Evolutionary conservation across 352 stramenopile species (phyloP).

Genomic region (Pythium chondricola): DNA sequence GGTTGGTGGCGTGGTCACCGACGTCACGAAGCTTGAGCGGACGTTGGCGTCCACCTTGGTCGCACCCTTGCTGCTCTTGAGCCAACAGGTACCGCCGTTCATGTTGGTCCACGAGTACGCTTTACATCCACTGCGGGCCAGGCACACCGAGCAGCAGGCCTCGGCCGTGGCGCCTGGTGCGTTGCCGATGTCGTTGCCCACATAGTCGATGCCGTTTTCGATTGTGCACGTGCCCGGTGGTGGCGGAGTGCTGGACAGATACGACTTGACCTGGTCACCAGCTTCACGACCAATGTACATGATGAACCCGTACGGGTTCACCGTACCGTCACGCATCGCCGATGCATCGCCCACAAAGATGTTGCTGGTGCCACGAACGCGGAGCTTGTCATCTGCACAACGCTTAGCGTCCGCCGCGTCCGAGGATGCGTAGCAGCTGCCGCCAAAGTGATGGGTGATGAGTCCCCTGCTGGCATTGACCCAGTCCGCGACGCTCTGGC

Average conservation of each 20-base stretch:
- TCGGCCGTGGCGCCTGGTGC: neutral
- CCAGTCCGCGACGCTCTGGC: constrained; percentile 29
- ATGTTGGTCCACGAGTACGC: constrained; percentile 17
- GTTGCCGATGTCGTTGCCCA: constrained; percentile 18
- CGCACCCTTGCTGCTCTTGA: constrained; percentile 12
- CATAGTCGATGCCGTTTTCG: constrained; percentile 16
- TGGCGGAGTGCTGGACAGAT: constrained; percentile 16
- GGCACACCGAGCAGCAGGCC: constrained; percentile 13
- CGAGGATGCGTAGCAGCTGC: constrained; percentile 60
- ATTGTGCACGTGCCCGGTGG: constrained; percentile 4
- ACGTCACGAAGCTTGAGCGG: constrained; percentile 3
- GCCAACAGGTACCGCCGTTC: constrained; percentile 13
- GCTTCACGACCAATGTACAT: constrained; percentile 66
- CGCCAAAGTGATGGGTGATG: constrained; percentile 57
- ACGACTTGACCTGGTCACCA: constrained; percentile 30
- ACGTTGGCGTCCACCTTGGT: constrained; percentile 5
- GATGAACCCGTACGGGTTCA: constrained; percentile 71
- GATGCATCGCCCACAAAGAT: constrained; percentile 56
- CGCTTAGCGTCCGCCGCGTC: constrained; percentile 35
- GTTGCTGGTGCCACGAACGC: constrained; percentile 56
- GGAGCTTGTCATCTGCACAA: constrained; percentile 54
- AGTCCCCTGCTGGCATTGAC: constrained; percentile 24
- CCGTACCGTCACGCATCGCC: constrained; percentile 52
- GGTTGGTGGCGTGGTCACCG: neutral
- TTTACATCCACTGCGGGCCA: constrained; percentile 4